Conservation (phyloP, 345 rosid species). For the Eucalyptus sideroxylon region DNA sequence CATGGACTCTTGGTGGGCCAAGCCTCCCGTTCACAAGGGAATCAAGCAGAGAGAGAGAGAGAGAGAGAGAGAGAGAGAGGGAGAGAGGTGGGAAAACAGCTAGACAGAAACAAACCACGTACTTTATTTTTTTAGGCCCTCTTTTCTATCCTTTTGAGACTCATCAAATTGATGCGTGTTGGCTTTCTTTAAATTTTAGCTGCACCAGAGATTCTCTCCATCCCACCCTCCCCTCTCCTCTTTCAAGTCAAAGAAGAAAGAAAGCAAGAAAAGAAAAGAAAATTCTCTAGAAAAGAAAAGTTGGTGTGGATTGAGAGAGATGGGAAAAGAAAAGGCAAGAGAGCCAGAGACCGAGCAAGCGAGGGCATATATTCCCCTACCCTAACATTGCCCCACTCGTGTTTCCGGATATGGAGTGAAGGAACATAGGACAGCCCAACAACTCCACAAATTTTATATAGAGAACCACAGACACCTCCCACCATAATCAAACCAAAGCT, state of each 20-base stretch:
- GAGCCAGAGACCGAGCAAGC: not conserved
- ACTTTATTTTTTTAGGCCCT: not conserved
- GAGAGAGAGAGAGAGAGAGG: not conserved
- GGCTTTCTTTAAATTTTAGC: not conserved
- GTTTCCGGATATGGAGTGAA: slow-evolving; percentile 1
- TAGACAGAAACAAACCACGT: not conserved
- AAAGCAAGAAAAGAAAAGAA: not conserved
- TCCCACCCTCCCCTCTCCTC: not conserved
- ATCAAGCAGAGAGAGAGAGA: not conserved
- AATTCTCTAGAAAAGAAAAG: not conserved
- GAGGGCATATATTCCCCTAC: slow-evolving; percentile 11
- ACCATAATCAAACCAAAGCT: not conserved
- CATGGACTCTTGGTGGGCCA: not conserved
- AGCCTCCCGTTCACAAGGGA: not conserved
- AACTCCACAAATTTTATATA: not conserved
- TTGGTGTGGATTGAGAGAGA: not conserved
- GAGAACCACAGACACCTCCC: slow-evolving; percentile 1
- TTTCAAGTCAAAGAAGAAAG: slow-evolving; percentile 7
- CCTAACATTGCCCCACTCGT: slow-evolving; percentile 5
- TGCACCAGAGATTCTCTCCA: slow-evolving; percentile 8
- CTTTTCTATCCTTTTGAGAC: slow-evolving; percentile 8
- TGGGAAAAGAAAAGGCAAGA: not conserved
- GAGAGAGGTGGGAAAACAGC: not conserved
- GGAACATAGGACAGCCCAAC: not conserved
- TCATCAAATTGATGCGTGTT: not conserved